These are phyloP conservation scores for Kentomonas sorsogonicus DNA, from an alignment of 208 protist genomes.

Conservation along the genomic window DNA sequence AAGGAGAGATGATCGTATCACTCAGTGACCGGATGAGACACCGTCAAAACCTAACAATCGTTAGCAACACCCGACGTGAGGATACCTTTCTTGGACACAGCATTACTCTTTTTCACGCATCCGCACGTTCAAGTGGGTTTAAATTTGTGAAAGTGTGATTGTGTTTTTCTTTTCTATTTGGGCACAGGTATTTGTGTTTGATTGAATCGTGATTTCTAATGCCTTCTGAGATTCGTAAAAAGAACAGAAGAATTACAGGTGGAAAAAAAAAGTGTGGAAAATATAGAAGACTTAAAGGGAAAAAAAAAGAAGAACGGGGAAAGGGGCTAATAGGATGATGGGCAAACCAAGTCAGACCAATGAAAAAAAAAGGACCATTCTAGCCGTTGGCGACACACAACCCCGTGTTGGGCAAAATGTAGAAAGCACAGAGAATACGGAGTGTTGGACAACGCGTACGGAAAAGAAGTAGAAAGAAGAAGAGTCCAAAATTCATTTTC, in stretches of 20 bases:
- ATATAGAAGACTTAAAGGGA: conserved; percentile 3
- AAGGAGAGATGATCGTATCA: too few species aligned
- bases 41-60: background rate
- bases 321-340: background rate
- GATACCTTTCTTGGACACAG: background rate
- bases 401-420: background rate
- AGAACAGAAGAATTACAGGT: background rate
- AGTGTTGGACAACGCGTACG: conserved; percentile 4
- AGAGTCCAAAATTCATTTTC: too few species aligned
- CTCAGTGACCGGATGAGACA: background rate
- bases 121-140: too few species aligned
- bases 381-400: too few species aligned
- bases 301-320: background rate
- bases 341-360: background rate
- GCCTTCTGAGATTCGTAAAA: background rate
- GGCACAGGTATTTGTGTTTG: background rate
- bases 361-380: background rate
- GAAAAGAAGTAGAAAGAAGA: too few species aligned
- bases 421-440: background rate
- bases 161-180: background rate
- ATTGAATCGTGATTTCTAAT: background rate
- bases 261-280: conserved; percentile 6
- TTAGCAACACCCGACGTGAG: background rate
- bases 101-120: background rate
- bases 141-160: too few species aligned